Conservation (phyloP, 495 filamentous ascomycete species). For the Penicillium steckii region DNA sequence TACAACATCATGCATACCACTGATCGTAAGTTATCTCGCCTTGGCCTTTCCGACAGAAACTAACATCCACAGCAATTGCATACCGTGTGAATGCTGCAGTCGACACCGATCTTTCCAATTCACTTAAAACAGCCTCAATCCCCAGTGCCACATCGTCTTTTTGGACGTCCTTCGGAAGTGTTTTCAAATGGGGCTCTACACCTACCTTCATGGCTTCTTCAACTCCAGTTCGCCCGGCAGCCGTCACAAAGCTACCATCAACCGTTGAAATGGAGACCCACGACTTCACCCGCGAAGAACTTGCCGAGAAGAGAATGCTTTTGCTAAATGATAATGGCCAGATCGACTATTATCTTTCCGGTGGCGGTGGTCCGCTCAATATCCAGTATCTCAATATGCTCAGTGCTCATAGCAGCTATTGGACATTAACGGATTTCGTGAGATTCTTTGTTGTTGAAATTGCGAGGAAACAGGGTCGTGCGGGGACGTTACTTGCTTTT, state of each 20-base stretch:
- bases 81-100: constrained; percentile 90
- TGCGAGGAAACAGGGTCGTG: constrained; percentile 69
- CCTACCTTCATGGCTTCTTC: constrained; percentile 18
- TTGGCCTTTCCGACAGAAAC: neutral
- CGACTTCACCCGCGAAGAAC: constrained; percentile 88
- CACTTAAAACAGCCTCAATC: constrained; percentile 73
- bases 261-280: constrained; percentile 94
- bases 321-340: constrained; percentile 94
- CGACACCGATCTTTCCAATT: constrained; percentile 73
- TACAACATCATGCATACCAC: constrained; percentile 85
- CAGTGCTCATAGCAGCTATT: constrained; percentile 94
- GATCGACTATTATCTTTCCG: constrained; percentile 82
- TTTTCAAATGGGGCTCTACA: constrained; percentile 52
- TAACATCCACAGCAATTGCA: constrained; percentile 60
- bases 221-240: constrained; percentile 37
- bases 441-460: constrained; percentile 84
- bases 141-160: constrained; percentile 70
- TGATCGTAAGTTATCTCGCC: constrained; percentile 43
- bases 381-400: constrained; percentile 98
- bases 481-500: constrained; percentile 64
- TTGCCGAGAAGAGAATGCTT: constrained; percentile 84
- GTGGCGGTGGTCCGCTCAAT: constrained; percentile 78
- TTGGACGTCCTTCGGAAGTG: constrained; percentile 62
- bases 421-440: constrained; percentile 81
- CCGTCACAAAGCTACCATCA: constrained; percentile 68